Evolutionary conservation across 1,139 yeast species (phyloP).

Genomic region (Taphrina communis): DNA sequence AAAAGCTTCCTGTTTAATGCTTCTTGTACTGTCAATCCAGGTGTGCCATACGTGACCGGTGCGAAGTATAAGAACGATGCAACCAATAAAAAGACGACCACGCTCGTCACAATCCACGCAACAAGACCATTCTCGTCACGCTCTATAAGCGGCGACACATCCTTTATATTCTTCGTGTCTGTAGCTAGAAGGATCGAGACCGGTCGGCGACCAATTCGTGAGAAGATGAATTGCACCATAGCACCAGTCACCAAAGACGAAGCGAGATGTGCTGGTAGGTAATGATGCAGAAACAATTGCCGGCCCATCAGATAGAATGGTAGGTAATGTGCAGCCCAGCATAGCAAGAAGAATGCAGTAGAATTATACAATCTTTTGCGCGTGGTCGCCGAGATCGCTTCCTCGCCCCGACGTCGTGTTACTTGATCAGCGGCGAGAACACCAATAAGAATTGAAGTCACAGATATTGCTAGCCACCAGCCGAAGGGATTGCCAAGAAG

Average conservation of each 20-base stretch:
- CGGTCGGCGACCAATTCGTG: constrained; percentile 49
- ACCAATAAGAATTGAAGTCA: constrained; percentile 70
- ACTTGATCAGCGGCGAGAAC: constrained; percentile 73
- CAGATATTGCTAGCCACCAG: constrained; percentile 83
- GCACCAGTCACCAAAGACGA: constrained; percentile 87
- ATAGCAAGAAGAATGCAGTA: constrained; percentile 80
- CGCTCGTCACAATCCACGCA: constrained; percentile 45
- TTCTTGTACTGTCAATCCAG: constrained; percentile 65
- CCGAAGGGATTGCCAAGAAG: constrained; percentile 90
- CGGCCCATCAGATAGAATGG: constrained; percentile 92
- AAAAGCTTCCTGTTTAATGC: constrained; percentile 79
- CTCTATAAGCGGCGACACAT: constrained; percentile 7
- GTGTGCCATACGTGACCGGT: constrained; percentile 85
- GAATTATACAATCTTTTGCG: constrained; percentile 79
- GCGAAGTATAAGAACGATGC: constrained; percentile 75
- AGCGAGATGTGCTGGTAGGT: constrained; percentile 91
- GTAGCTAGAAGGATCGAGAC: constrained; percentile 22
- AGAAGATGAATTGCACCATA: constrained; percentile 75
- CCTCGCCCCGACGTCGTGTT: constrained; percentile 72
- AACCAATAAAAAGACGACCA: constrained; percentile 59
- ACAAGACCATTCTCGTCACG: constrained; percentile 25
- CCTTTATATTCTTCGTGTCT: constrained; percentile 20
- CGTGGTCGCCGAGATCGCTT: constrained; percentile 65
- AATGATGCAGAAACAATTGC: constrained; percentile 93
- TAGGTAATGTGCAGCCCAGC: constrained; percentile 87